phyloP scores from a whole-genome alignment of 2,329 filamentous ascomycete species.

The Thermoascus crustaceus region DNA sequence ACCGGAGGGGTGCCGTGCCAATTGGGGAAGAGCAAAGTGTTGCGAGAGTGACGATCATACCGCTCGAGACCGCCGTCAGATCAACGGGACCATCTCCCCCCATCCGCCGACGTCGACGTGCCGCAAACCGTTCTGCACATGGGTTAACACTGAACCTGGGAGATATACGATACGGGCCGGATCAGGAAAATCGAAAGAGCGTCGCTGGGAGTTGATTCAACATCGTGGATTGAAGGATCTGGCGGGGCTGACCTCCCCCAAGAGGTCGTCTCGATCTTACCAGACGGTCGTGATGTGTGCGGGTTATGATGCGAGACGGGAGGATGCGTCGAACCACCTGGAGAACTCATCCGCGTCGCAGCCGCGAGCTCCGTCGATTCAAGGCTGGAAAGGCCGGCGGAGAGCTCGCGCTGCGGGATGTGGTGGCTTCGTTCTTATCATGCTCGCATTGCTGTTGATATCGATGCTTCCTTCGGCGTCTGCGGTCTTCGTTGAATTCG shows the following conservation, averaged over 20 bases:
- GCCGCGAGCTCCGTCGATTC: neutral
- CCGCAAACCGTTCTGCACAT: no score
- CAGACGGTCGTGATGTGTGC: constrained; percentile 24
- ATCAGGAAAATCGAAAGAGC: no score
- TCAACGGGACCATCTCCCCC: neutral
- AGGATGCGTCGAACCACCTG: constrained; percentile 7
- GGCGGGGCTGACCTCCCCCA: constrained; percentile 34
- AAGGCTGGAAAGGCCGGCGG: no score
- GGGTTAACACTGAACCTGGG: neutral
- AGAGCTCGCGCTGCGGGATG: constrained; percentile 10
- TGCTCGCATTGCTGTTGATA: constrained; percentile 18
- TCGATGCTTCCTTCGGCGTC: constrained; percentile 34
- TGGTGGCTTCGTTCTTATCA: constrained; percentile 13
- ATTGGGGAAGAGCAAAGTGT: neutral
- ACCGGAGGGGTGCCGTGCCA: neutral
- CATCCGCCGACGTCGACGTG: no score
- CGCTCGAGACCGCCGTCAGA: neutral
- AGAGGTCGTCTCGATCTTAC: constrained; percentile 31
- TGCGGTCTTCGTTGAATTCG: constrained; percentile 65
- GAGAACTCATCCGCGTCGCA: neutral
- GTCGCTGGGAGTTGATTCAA: constrained; percentile 4
- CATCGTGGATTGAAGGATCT: constrained; percentile 30
- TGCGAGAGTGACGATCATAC: neutral
- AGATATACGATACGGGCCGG: neutral
- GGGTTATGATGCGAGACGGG: constrained; percentile 16